These are phyloP conservation scores for Speleostelium caveatum DNA, from an alignment of 78 protist species.

Conservation along the genomic window DNA sequence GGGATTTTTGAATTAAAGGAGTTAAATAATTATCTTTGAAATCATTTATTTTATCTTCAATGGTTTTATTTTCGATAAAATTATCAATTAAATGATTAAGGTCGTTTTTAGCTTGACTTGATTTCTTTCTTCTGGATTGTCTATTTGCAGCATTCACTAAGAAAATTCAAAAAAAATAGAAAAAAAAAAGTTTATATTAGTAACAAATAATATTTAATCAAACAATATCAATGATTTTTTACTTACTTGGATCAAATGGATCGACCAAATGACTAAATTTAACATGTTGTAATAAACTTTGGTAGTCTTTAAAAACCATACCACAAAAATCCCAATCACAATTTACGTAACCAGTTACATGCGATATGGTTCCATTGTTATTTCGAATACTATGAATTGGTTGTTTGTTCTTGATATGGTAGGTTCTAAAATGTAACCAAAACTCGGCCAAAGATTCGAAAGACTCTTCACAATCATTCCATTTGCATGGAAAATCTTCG, in stretches of 20 bases:
- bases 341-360: slow-evolving; percentile 1
- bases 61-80: not conserved
- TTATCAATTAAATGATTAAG: too few species aligned
- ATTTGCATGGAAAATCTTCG: slow-evolving; percentile 35
- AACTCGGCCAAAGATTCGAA: slow-evolving; percentile 61
- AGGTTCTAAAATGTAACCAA: slow-evolving; percentile 78
- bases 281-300: slow-evolving; percentile 34
- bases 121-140: slow-evolving; percentile 25
- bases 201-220: not conserved
- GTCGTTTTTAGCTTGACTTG: not conserved
- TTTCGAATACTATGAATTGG: not conserved
- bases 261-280: slow-evolving; percentile 68
- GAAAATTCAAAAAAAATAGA: not conserved
- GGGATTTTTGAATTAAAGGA: too few species aligned
- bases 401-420: slow-evolving; percentile 61
- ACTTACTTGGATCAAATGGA: slow-evolving; percentile 72
- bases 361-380: not conserved
- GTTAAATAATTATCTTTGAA: too few species aligned
- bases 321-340: slow-evolving; percentile 73
- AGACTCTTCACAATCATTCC: slow-evolving; percentile 49
- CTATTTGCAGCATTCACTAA: not conserved
- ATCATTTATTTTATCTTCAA: too few species aligned
- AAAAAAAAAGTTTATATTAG: too few species aligned
- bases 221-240: not conserved
- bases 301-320: slow-evolving; percentile 50